Evolutionary conservation across 257 asterid species (phyloP), one percentile per base, ranked within the genome.

Genomic region (Solanum habrochaites): DNA sequence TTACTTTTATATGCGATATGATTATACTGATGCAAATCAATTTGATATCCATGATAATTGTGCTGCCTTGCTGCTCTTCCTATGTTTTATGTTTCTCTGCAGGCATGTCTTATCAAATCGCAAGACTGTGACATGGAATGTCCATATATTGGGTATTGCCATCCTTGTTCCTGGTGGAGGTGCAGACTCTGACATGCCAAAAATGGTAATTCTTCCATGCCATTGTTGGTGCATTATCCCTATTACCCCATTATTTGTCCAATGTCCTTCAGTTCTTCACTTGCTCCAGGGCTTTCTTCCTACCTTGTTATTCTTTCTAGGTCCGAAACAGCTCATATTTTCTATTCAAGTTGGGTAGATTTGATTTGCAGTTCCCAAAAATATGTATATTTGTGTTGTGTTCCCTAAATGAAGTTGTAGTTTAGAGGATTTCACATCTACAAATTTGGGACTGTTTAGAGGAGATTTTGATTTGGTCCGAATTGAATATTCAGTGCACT

Each of bases 41-140:
- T 29, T 81, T 31, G 67, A 29, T 49, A 29, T 81, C 69, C 8
- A 67, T 42, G 83, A 66, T 80, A 78, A 72, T 35, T 67, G 20
- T 75, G 85, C 72, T 56, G 49, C 75, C 85, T 58, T 49, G 82
- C 86, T 62, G 67, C 45, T 27, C 60, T 80, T 67, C 67, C 52
- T 87, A 86, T 39, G 2, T 85, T 12, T 74, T 85, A 86, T 85
- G 47, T 60, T 62, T 67, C 89, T 86, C 90, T 85, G 91, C 97
- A 97, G 99, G 56, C 94, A 90, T 83, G 87, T 94, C 87, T 87
- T 97, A 86, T 95, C 98, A 86, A 91, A 89, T 86, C 95, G 93
- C 85, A 93, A 91, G 92, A 94, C 88, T 94, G 87, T 89, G 69
- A 87, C 87, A 87, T 95, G 98, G 98, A 97, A 94, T 91, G 90